Conservation (phyloP, 768 basidiomycete genomes). For the Naganishia randhawae region DNA sequence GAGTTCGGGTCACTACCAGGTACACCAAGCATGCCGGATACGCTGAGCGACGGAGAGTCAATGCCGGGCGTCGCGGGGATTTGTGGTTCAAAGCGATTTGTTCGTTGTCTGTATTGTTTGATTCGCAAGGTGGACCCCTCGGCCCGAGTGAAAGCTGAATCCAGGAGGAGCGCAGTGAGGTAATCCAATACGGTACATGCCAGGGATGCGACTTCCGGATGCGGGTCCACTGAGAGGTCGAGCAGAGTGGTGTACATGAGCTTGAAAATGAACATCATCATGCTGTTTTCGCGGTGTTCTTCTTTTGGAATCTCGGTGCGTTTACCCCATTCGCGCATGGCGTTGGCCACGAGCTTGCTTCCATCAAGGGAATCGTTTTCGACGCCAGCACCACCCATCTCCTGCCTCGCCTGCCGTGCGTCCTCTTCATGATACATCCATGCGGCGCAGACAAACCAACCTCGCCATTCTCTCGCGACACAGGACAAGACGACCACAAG, state of each 20-base stretch:
- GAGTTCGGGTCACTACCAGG: not conserved
- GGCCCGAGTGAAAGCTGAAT: slow-evolving; percentile 77
- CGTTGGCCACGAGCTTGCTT: slow-evolving; percentile 64
- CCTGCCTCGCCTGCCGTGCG: slow-evolving; percentile 36
- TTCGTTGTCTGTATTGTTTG: slow-evolving; percentile 27
- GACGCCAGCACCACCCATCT: slow-evolving; percentile 27
- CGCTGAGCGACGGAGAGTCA: slow-evolving; percentile 30
- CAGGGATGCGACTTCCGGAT: slow-evolving; percentile 83
- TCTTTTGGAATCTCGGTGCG: slow-evolving; percentile 58
- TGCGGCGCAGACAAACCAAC: slow-evolving; percentile 90
- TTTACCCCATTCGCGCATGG: slow-evolving; percentile 69
- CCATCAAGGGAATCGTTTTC: slow-evolving; percentile 32
- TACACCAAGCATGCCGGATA: not conserved
- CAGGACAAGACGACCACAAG: slow-evolving; percentile 84
- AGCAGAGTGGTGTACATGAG: slow-evolving; percentile 83
- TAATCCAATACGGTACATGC: slow-evolving; percentile 91
- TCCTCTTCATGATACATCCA: slow-evolving; percentile 97
- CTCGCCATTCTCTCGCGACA: slow-evolving; percentile 92
- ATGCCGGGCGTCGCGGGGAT: slow-evolving; percentile 26
- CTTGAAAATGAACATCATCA: slow-evolving; percentile 85
- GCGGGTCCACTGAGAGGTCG: slow-evolving; percentile 87
- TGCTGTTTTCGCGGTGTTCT: slow-evolving; percentile 70
- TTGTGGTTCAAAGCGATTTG: slow-evolving; percentile 25
- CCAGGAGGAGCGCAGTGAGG: slow-evolving; percentile 79
- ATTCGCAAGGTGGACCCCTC: slow-evolving; percentile 61